phyloP scores from a whole-genome alignment of 2,329 filamentous ascomycete species.

The Fonsecaea pugnacius region DNA sequence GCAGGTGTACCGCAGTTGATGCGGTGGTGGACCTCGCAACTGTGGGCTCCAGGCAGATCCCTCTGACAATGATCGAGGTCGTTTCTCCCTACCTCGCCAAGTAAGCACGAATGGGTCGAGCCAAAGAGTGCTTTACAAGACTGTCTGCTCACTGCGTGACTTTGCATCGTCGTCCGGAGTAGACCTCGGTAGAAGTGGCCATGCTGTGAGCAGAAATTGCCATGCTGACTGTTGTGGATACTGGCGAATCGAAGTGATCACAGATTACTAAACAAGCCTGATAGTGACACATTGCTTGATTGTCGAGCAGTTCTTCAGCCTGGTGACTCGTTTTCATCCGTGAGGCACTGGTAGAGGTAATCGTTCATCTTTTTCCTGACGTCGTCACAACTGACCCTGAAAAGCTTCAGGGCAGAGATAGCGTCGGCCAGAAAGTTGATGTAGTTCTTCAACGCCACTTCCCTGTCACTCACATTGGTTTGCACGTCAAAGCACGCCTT shows the following conservation, averaged over 20 bases:
- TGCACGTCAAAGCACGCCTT: conserved; percentile 7
- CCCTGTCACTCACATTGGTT: not conserved
- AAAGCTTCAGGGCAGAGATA: conserved; percentile 1
- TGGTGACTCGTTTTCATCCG: not conserved
- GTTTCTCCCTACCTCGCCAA: not conserved
- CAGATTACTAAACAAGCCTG: not conserved
- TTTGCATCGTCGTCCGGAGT: not conserved
- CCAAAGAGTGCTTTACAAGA: not conserved
- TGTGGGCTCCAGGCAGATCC: not conserved
- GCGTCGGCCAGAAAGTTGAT: conserved; percentile 3
- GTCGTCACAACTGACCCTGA: not conserved
- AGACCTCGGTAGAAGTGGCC: not conserved
- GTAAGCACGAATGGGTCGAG: not conserved
- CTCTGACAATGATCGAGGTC: not conserved
- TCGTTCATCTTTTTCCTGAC: not conserved
- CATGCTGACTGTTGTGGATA: not conserved
- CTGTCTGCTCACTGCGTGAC: not conserved
- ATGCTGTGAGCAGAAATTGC: not conserved
- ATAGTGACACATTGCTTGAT: not conserved
- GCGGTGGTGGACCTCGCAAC: not conserved
- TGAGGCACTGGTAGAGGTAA: conserved; percentile 5
- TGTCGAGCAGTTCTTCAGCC: not conserved
- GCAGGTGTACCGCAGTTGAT: not conserved
- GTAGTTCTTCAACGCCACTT: not conserved
- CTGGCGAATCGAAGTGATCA: not conserved